Conservation (phyloP, 805 yeast genomes). For the Candida alai region DNA sequence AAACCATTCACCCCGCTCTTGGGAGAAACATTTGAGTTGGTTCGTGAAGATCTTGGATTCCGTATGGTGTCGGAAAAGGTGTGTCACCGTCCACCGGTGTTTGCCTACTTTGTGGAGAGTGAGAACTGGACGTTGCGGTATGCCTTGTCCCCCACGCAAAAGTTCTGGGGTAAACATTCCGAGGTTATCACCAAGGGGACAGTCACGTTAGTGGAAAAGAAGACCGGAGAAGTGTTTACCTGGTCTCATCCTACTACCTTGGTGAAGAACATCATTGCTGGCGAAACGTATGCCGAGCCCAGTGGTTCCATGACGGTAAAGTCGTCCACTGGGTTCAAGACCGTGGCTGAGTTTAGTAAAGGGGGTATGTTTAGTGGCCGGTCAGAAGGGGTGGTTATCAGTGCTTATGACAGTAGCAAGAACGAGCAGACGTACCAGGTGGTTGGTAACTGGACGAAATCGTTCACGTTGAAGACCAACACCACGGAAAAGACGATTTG, state of each 20-base stretch:
- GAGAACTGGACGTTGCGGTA: constrained; percentile 65
- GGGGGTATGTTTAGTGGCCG: constrained; percentile 84
- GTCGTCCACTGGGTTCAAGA: constrained; percentile 64
- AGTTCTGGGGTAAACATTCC: constrained; percentile 92
- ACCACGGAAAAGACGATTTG: constrained; percentile 52
- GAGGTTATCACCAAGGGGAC: constrained; percentile 78
- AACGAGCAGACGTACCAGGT: constrained; percentile 39
- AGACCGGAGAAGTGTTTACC: constrained; percentile 67
- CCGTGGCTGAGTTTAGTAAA: constrained; percentile 69
- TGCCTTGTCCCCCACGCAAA: constrained; percentile 72
- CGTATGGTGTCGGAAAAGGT: constrained; percentile 83
- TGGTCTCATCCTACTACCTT: constrained; percentile 84
- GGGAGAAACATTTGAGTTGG: constrained; percentile 91
- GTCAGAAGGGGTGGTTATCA: constrained; percentile 61
- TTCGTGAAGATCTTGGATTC: constrained; percentile 76
- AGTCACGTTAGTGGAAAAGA: constrained; percentile 51
- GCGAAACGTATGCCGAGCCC: constrained; percentile 93
- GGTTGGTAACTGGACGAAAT: constrained; percentile 85
- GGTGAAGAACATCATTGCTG: constrained; percentile 85
- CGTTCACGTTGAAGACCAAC: constrained; percentile 44
- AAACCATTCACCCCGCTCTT: constrained; percentile 94
- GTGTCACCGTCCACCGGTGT: constrained; percentile 78
- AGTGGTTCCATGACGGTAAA: constrained; percentile 60
- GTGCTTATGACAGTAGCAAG: constrained; percentile 36
- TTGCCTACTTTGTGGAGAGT: constrained; percentile 78